A percentile compares a stretch with the other conserved stretches of the same genome.
phyloP scores from a whole-genome alignment of 768 basidiomycete species.

The Amanita fuliginea region DNA sequence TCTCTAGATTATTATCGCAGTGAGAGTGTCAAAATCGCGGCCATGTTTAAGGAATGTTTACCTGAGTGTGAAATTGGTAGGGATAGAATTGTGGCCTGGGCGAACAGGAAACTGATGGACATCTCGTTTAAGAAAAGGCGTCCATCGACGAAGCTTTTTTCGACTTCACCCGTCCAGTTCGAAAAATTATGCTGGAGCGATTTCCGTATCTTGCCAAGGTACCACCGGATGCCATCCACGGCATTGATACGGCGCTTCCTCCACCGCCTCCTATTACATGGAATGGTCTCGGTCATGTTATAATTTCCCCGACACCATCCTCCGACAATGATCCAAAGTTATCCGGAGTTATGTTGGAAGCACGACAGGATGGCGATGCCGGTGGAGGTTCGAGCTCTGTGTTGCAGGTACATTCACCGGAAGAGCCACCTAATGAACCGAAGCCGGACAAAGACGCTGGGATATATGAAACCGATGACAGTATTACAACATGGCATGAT shows the following conservation, averaged over 20 bases:
- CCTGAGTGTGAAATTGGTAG: constrained; percentile 76
- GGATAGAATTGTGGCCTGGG: constrained; percentile 1
- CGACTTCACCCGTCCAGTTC: constrained; percentile 78
- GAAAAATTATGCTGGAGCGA: constrained; percentile 57
- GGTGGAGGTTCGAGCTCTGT: neutral
- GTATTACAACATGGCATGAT: constrained; percentile 75
- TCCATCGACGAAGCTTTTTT: constrained; percentile 97
- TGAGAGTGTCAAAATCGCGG: constrained; percentile 82
- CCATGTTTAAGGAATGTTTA: constrained; percentile 69
- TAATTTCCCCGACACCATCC: constrained; percentile 22
- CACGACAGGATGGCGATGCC: neutral
- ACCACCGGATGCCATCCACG: constrained; percentile 57
- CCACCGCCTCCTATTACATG: constrained; percentile 56
- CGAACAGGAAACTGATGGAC: neutral
- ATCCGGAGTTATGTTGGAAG: neutral
- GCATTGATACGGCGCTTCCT: constrained; percentile 70
- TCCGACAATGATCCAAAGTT: constrained; percentile 10
- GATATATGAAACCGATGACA: constrained; percentile 13
- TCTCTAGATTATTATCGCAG: constrained; percentile 88
- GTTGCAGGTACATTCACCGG: neutral
- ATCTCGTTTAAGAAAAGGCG: constrained; percentile 70
- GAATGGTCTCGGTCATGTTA: constrained; percentile 46
- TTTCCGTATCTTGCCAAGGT: constrained; percentile 69
- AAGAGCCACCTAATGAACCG: neutral
- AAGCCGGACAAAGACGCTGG: neutral